phyloP scores from a whole-genome alignment of 78 protist species.

The Dictyostelium purpureum region DNA sequence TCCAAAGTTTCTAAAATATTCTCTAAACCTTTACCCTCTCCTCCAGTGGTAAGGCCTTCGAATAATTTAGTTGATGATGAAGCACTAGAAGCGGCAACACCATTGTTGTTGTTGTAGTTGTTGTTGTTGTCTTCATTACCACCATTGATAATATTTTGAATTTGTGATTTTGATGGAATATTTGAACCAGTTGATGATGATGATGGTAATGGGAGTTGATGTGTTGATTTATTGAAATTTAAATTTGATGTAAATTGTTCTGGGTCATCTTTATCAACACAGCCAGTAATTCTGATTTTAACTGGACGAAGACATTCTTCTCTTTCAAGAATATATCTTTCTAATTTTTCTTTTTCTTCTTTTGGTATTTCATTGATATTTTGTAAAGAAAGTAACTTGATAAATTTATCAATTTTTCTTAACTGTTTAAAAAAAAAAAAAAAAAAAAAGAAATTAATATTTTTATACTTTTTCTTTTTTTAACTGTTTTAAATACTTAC shows the following conservation, averaged over 20 bases:
- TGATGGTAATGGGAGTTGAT: not conserved
- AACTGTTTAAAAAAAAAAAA: not conserved
- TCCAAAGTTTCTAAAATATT: slow-evolving; percentile 69
- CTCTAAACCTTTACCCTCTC: slow-evolving; percentile 52
- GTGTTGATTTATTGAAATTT: too few relatives aligned
- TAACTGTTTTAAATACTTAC: not conserved
- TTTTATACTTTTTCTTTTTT: not conserved
- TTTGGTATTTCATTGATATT: slow-evolving; percentile 56
- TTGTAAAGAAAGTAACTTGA: slow-evolving; percentile 76
- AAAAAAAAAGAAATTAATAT: not conserved
- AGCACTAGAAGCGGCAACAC: not conserved
- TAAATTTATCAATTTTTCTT: slow-evolving; percentile 76
- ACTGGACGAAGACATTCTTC: slow-evolving; percentile 86
- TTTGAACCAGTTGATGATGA: not conserved
- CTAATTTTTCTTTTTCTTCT: slow-evolving; percentile 79
- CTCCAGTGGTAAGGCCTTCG: not conserved
- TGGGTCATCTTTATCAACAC: slow-evolving; percentile 63
- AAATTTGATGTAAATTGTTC: slow-evolving; percentile 4
- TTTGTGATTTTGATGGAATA: slow-evolving; percentile 21
- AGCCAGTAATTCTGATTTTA: slow-evolving; percentile 83
- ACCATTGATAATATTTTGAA: slow-evolving; percentile 43
- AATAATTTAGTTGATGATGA: not conserved
- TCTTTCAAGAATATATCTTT: slow-evolving; percentile 53
- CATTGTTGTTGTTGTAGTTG: not conserved
- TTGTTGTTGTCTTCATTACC: not conserved